Evolutionary conservation across 805 yeast species (phyloP).

Genomic region (Blastobotrys muscicola): DNA sequence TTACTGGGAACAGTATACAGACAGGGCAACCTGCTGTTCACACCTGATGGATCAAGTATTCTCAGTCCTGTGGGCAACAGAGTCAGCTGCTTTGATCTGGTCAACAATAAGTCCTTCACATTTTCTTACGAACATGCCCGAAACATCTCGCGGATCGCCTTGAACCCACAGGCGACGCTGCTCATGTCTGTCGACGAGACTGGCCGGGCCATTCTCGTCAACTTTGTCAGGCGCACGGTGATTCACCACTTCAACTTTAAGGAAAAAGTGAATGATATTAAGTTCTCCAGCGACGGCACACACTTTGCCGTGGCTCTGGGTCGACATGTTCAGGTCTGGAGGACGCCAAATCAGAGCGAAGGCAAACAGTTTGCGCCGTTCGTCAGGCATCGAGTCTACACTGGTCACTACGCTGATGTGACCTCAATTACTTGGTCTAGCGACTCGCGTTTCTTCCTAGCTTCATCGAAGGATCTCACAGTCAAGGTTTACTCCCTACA

Average conservation of each 20-base stretch:
- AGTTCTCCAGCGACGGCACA: conserved; percentile 82
- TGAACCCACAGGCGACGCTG: conserved; percentile 74
- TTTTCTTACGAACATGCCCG: conserved; percentile 89
- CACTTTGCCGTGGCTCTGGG: conserved; percentile 81
- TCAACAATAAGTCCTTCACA: conserved; percentile 77
- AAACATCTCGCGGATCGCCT: conserved; percentile 66
- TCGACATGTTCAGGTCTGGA: conserved; percentile 85
- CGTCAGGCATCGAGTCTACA: conserved; percentile 77
- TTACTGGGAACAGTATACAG: conserved; percentile 90
- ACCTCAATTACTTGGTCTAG: conserved; percentile 76
- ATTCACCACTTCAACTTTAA: conserved; percentile 91
- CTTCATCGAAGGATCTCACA: conserved; percentile 85
- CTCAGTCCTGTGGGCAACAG: conserved; percentile 93
- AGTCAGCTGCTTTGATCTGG: conserved; percentile 77
- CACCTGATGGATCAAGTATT: conserved; percentile 75
- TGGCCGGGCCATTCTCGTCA: conserved; percentile 88
- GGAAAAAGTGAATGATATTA: conserved; percentile 60
- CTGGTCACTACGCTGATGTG: conserved; percentile 86
- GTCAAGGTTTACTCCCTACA: conserved; percentile 73
- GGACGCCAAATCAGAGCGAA: conserved; percentile 68
- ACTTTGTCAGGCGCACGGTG: conserved; percentile 72
- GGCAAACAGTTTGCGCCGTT: conserved; percentile 96
- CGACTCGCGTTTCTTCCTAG: conserved; percentile 79
- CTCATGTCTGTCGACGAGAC: conserved; percentile 78
- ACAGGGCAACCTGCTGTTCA: conserved; percentile 80